Conservation (phyloP, 2,329 filamentous ascomycete species). For the Clonostachys rosea region DNA sequence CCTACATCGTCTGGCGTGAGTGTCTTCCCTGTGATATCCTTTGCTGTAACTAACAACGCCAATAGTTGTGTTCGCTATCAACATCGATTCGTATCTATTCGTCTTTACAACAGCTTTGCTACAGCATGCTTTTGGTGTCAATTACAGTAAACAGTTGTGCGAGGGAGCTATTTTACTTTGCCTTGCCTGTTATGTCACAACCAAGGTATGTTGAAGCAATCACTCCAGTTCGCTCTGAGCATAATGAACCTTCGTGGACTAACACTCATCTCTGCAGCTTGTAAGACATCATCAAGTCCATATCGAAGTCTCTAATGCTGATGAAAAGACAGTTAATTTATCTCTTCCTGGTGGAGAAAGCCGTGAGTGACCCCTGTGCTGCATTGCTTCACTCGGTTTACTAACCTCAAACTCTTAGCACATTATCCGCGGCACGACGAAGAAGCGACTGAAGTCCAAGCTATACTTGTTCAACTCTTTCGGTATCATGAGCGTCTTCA, state of each 20-base stretch:
- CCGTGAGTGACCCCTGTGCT: constrained; percentile 29
- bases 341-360: constrained; percentile 60
- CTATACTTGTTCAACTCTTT: constrained; percentile 59
- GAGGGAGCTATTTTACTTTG: constrained; percentile 56
- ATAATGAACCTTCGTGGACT: not conserved
- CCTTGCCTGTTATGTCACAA: constrained; percentile 56
- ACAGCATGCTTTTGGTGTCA: constrained; percentile 52
- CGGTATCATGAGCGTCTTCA: constrained; percentile 44
- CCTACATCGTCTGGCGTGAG: constrained; percentile 37
- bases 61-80: constrained; percentile 55
- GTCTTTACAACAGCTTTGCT: constrained; percentile 52
- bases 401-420: constrained; percentile 28
- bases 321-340: constrained; percentile 43
- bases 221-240: not conserved
- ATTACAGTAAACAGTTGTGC: constrained; percentile 44
- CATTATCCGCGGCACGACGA: constrained; percentile 50
- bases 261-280: too few species aligned
- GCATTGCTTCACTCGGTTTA: too few species aligned
- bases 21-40: constrained; percentile 1
- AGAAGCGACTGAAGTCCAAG: constrained; percentile 46
- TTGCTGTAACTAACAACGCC: not conserved
- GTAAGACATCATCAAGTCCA: too few species aligned
- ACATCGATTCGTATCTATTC: constrained; percentile 55
- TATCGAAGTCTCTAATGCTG: too few species aligned
- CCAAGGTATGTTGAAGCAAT: constrained; percentile 41